phyloP scores from a whole-genome alignment of 1,284 basidiomycete species.

The Pterulicium gracile region DNA sequence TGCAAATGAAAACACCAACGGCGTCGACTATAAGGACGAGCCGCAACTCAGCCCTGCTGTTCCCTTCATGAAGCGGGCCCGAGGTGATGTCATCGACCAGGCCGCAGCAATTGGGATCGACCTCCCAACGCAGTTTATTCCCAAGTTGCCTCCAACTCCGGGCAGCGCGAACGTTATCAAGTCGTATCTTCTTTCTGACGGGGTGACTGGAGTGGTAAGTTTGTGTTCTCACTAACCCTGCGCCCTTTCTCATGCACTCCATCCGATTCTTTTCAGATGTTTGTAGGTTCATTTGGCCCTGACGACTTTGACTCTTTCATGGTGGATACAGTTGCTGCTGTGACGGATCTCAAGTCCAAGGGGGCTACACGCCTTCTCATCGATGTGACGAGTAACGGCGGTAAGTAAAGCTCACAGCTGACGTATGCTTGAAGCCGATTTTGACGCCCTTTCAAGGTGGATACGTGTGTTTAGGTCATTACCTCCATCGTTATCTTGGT shows the following conservation, averaged over 20 bases:
- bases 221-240: conserved; percentile 3
- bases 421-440: background rate
- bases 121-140: conserved; percentile 38
- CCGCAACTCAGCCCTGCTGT: conserved; percentile 9
- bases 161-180: conserved; percentile 47
- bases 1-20: conserved; percentile 42
- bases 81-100: conserved; percentile 34
- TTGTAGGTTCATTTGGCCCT: conserved; percentile 46
- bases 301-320: conserved; percentile 42
- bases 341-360: conserved; percentile 33
- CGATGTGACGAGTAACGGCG: conserved; percentile 50
- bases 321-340: conserved; percentile 34
- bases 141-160: conserved; percentile 31
- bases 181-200: conserved; percentile 46
- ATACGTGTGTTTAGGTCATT: conserved; percentile 48
- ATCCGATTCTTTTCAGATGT: conserved; percentile 31
- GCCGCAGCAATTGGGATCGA: conserved; percentile 24
- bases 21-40: conserved; percentile 32
- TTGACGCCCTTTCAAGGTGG: conserved; percentile 28
- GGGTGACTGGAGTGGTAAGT: conserved; percentile 48
- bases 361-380: conserved; percentile 43
- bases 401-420: background rate
- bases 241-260: background rate
- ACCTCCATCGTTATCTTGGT: conserved; percentile 45
- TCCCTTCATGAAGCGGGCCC: conserved; percentile 18